Percentiles rank a stretch among this genome's conserved stretches.
phyloP scores from a whole-genome alignment of 148 eudicot genomes.

The Diospyros kaki region DNA sequence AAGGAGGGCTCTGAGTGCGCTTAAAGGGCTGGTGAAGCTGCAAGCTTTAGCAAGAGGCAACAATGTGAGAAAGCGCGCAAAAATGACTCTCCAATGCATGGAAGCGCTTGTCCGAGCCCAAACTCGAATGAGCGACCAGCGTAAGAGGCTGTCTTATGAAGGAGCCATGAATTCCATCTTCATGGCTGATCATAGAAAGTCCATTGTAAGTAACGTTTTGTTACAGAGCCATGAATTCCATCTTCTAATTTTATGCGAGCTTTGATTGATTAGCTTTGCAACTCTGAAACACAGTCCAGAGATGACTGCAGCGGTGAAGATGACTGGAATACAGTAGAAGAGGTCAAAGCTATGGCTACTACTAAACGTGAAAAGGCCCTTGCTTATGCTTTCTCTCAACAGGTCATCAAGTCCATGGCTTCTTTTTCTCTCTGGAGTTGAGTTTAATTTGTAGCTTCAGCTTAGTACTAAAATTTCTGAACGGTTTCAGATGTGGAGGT shows the following conservation, averaged over 20 bases:
- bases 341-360: slow-evolving; percentile 23
- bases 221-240: not conserved
- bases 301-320: slow-evolving; percentile 11
- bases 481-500: slow-evolving; percentile 47
- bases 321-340: slow-evolving; percentile 8
- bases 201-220: slow-evolving; percentile 20
- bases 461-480: not conserved
- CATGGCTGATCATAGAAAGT: slow-evolving; percentile 13
- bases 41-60: slow-evolving; percentile 88
- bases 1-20: slow-evolving; percentile 73
- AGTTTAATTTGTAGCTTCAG: not conserved
- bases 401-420: slow-evolving; percentile 19
- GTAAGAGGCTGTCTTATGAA: slow-evolving; percentile 57
- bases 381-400: slow-evolving; percentile 32
- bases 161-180: slow-evolving; percentile 29
- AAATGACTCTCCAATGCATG: slow-evolving; percentile 65
- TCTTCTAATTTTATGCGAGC: not conserved
- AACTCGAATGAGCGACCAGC: slow-evolving; percentile 53
- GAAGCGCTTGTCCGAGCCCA: slow-evolving; percentile 75
- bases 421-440: not conserved
- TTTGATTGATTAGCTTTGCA: not conserved
- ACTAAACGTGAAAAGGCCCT: slow-evolving; percentile 26
- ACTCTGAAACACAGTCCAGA: slow-evolving; percentile 28
- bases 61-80: slow-evolving; percentile 70
- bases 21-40: slow-evolving; percentile 78